These are phyloP conservation scores for Ceratocystis eucalypticola DNA, from an alignment of 2,329 filamentous ascomycete genomes.

Conservation along the genomic window DNA sequence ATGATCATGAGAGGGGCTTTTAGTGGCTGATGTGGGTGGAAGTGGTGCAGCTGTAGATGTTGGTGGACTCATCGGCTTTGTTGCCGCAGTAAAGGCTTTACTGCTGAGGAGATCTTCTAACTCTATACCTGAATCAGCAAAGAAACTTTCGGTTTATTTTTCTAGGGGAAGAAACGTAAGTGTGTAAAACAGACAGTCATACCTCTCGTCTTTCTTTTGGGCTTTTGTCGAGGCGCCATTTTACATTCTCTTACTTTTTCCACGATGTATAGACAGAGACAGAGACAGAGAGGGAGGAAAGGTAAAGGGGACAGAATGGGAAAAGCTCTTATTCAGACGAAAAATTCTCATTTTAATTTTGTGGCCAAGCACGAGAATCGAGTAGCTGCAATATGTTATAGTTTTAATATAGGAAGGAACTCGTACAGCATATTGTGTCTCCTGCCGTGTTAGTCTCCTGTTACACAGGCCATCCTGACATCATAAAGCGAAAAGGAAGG, in stretches of 20 bases:
- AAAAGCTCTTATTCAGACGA: neutral
- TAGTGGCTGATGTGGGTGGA: neutral
- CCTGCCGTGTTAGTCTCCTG: neutral
- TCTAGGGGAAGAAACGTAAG: neutral
- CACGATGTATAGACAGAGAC: neutral
- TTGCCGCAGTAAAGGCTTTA: neutral
- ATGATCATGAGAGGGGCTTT: neutral
- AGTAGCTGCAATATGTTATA: neutral
- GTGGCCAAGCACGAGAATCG: neutral
- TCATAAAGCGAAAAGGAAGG: neutral
- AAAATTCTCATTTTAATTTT: neutral
- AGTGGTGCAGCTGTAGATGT: conserved; percentile 2
- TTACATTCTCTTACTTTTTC: neutral
- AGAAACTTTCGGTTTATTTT: neutral
- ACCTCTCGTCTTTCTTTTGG: conserved; percentile 13
- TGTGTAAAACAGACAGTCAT: neutral
- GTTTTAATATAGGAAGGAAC: neutral
- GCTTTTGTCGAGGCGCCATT: conserved; percentile 14
- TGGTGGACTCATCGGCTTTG: neutral
- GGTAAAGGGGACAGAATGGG: neutral
- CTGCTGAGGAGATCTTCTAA: conserved; percentile 3
- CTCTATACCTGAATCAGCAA: neutral
- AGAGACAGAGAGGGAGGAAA: neutral
- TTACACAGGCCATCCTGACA: neutral
- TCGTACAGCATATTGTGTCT: neutral